Base-by-base conservation (phyloP, 2,329 filamentous ascomycete genomes). In the Amylocarpus encephaloides region DNA sequence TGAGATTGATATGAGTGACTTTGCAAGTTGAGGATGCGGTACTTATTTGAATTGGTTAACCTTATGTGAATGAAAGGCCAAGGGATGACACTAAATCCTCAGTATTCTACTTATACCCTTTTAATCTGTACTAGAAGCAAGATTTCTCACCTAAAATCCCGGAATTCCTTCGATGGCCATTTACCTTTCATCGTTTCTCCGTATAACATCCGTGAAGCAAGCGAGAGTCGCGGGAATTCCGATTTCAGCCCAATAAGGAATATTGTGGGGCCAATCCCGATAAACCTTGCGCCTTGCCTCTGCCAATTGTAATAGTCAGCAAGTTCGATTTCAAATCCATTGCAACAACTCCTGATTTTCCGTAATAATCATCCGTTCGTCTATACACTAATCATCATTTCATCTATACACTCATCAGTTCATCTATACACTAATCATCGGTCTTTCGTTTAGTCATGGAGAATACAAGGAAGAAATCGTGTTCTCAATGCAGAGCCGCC, bases 381-480 rank as follows among this genome's bases (percentile, higher is more conserved):
- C 5, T 10, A 16, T 13, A 36, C 12, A 4, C 12, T 4, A 26
- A 26, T 7, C 22, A 26, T 26, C 22, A 26, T 4, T 26, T 26
- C 22, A 26, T 26, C 22, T 4, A 26, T 26, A 26, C 34, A 36
- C 4, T 10, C 12, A 36, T 13, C 12, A 36, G 10, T 36, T 16
- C 34, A 10, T 36, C 5, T 10, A 16, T 13, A 36, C 12, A 4
- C 12, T 4, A 36, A 36, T 13, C 5, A 16, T 13, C 12, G 11
- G 15, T 13, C 34, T 36, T 36, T 13, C 12, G 34, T 13, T 26
- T 32, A 7, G 36, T 13, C 19, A 49, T 44, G 29, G 13, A 36
- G 40, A 35, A 42, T 26, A 13, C 43, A 9, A 45, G 50, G 18
- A 57, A 52, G 26, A 57, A 50, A 33, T 53, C 55, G n/a, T 57